Evolutionary conservation across 2,329 filamentous ascomycete genomes (phyloP).

Genomic region (Fusarium caatingaense): DNA sequence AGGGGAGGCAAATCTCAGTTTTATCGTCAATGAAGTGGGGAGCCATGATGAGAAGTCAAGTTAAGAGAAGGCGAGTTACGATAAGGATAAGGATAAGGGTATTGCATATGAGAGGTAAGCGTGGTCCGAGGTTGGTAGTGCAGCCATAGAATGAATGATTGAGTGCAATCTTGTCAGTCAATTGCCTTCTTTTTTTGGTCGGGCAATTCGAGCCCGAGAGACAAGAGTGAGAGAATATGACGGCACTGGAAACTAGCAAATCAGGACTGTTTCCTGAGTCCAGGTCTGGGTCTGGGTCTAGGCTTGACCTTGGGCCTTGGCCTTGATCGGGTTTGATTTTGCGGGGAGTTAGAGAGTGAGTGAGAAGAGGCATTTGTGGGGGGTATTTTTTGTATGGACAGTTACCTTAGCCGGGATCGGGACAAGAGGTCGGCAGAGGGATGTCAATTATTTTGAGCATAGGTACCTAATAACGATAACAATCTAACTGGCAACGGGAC

Average conservation of each 20-base stretch:
- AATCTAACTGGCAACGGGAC: background rate
- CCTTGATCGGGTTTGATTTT: constrained; percentile 24
- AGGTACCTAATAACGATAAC: background rate
- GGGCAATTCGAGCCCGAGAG: constrained; percentile 35
- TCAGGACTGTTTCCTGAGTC: constrained; percentile 30
- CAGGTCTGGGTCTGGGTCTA: background rate
- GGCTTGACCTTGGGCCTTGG: background rate
- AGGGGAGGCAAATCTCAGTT: constrained; percentile 79
- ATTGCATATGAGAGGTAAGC: constrained; percentile 17
- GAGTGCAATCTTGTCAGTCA: constrained; percentile 25
- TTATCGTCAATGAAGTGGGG: constrained; percentile 77
- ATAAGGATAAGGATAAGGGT: constrained; percentile 25
- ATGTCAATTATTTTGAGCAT: background rate
- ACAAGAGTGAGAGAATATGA: constrained; percentile 20
- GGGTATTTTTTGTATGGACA: background rate
- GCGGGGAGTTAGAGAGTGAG: constrained; percentile 30
- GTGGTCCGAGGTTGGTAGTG: constrained; percentile 14
- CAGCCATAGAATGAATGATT: constrained; percentile 30
- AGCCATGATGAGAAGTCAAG: constrained; percentile 41
- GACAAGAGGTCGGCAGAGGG: constrained; percentile 35
- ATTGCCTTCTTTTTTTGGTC: constrained; percentile 31
- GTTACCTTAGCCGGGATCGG: constrained; percentile 34
- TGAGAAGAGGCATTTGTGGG: constrained; percentile 30
- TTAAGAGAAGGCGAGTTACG: background rate
- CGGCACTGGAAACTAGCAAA: constrained; percentile 5